Evolutionary conservation across 2,329 filamentous ascomycete species (phyloP), one percentile per base, ranked within the genome.

Genomic region (Coleophoma crateriformis): DNA sequence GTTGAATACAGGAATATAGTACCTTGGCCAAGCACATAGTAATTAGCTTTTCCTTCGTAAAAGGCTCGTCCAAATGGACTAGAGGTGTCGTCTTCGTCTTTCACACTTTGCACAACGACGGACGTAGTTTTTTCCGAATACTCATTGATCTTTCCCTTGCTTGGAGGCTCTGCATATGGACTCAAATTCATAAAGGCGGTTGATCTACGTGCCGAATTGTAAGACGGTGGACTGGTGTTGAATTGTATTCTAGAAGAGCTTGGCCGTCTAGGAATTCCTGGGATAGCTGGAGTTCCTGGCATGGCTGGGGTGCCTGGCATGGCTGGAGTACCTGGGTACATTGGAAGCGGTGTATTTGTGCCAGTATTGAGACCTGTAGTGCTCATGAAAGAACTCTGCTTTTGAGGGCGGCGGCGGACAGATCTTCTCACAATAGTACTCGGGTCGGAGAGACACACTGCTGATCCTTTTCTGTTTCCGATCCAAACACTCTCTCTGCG

Each of bases 21-120:
- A 48, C 68, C 67, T 11, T 71, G 71, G 2, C 71, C 68, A 39
- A 76, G 63, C 20, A 81, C 77, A 39, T 67, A 65, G 64, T 79
- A 81, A 1, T 72, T 67, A 2, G 77, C 74, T 44, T 73, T 62
- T 15, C 69, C 67, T 42, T 73, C 65, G 62, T 80, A 80, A 61
- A 80, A 81, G 2, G 78, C 77, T 10, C 76, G 70, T 32, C 77
- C 77, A 54, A 82, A 81, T 0, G 78, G 77, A 33, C 61, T 67
- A 3, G 69, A 69, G 64, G 54, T 17, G 57, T 54, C 12, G n/a
- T 38, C 3, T 44, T 44, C 19, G 19, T 27, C 27, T 27, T 27
- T 27, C 7, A 4, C 27, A 27, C 27, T 27, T 27, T 27, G 3
- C 8, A 27, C 27, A 27, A 27, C 5, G 3, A 27, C 6, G 8